phyloP scores from a whole-genome alignment of 495 filamentous ascomycete genomes.

The Acidiella bohemica region DNA sequence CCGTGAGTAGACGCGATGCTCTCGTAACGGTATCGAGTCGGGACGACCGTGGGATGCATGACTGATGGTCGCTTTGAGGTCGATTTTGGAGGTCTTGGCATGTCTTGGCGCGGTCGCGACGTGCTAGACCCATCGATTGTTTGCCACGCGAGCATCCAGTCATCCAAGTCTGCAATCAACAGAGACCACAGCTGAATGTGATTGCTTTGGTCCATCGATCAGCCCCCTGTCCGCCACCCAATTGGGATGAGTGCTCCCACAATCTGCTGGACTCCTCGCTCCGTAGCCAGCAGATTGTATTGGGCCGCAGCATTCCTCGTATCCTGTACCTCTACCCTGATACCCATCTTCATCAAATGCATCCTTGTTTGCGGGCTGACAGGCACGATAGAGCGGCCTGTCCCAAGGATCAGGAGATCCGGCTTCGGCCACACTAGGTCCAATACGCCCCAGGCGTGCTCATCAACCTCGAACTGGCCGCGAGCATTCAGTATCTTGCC shows the following conservation, averaged over 20 bases:
- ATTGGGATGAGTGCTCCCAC: conserved; percentile 83
- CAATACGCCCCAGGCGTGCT: conserved; percentile 63
- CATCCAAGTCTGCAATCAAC: too few relatives aligned
- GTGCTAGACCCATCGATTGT: too few relatives aligned
- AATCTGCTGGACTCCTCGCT: conserved; percentile 51
- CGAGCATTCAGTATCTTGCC: conserved; percentile 49
- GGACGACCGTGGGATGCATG: too few relatives aligned
- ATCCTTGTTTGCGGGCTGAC: conserved; percentile 60
- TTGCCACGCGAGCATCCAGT: too few relatives aligned
- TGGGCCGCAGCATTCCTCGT: conserved; percentile 88
- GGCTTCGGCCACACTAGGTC: conserved; percentile 79
- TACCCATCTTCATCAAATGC: conserved; percentile 61
- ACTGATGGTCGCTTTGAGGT: too few relatives aligned
- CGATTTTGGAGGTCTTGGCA: too few relatives aligned
- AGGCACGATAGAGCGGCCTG: conserved; percentile 61
- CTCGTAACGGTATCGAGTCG: too few relatives aligned
- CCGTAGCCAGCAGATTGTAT: conserved; percentile 53
- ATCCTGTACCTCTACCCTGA: conserved; percentile 79
- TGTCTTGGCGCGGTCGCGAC: too few relatives aligned
- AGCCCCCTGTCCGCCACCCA: conserved; percentile 41
- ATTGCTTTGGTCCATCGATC: too few relatives aligned
- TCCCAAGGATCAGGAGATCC: conserved; percentile 77
- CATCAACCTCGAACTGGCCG: conserved; percentile 66
- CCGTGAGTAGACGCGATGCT: too few relatives aligned
- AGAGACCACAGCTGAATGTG: too few relatives aligned